These are phyloP conservation scores for Penicillium parvum DNA, from an alignment of 495 filamentous ascomycete species.

Conservation along the genomic window DNA sequence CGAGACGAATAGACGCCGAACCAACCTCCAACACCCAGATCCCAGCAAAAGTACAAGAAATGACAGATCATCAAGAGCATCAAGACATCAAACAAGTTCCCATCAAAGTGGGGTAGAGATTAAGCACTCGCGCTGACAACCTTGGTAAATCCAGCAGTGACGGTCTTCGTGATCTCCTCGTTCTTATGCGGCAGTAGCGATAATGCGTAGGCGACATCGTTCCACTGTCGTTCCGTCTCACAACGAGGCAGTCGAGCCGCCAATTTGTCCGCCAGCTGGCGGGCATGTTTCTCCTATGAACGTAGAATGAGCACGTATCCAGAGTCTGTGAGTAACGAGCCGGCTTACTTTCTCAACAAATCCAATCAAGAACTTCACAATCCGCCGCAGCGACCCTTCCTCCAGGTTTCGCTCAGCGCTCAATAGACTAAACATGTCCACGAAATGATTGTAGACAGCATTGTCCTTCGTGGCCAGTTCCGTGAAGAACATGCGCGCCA, in stretches of 20 bases:
- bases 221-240: constrained; percentile 93
- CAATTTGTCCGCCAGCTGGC: constrained; percentile 89
- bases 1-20: neutral
- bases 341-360: constrained; percentile 91
- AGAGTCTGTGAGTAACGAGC: neutral
- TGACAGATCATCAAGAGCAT: constrained; percentile 16
- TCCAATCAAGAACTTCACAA: constrained; percentile 86
- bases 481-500: constrained; percentile 97
- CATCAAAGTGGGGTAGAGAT: constrained; percentile 1
- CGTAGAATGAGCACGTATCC: constrained; percentile 6
- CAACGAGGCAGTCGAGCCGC: constrained; percentile 82
- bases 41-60: constrained; percentile 3
- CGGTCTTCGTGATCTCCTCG: constrained; percentile 85
- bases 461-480: constrained; percentile 97
- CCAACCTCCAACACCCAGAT: constrained; percentile 6
- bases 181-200: constrained; percentile 93
- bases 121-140: constrained; percentile 66
- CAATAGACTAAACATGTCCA: constrained; percentile 95
- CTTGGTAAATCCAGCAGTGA: constrained; percentile 75
- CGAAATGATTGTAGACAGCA: constrained; percentile 98
- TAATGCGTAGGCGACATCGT: constrained; percentile 88
- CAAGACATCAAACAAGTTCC: constrained; percentile 6
- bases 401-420: constrained; percentile 77
- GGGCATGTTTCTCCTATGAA: constrained; percentile 89
- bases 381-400: constrained; percentile 75